Base-by-base conservation (phyloP, 2,329 filamentous ascomycete genomes). In the Camillea tinctor region DNA sequence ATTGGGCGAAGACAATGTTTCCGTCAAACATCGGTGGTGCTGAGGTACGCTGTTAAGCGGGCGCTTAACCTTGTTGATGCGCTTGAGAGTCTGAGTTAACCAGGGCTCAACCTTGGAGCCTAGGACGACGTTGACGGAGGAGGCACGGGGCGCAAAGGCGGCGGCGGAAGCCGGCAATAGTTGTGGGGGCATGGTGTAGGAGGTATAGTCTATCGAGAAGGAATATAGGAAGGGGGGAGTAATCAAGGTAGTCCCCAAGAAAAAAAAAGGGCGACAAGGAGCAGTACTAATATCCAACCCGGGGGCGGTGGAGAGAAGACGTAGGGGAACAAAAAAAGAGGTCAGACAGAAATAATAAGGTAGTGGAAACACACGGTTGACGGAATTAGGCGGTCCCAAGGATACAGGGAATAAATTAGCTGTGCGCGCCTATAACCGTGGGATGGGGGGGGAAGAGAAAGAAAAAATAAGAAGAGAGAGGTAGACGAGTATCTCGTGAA, bases 31-130 rank as follows among this genome's bases (percentile, higher is more conserved):
- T 82, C 92, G 87, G 70, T 93, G 93, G 80, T 98, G 95, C 77
- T 99, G 95, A 60, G 92, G 89, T 54, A 97, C 91, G 76, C 91
- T 97, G 85, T 99, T 99, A 77, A 98, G 86, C 63, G 95, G 94
- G 70, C 95, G 91, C 86, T 98, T 99, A 71, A 97, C 88, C 69
- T 91, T 87, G 84, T 97, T 98, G 80, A 97, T 93, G 76, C 95
- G 89, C 85, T 98, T 98, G 72, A 99, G 84, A 11, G 93, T 97
- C 74, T 93, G 91, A 40, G 95, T 99, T 77, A 98, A 85, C 95
- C 95, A 99, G 61, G 93, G 91, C 80, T 97, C 93, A 72, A 96
- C 88, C 81, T 95, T 96, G 75, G 89, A 90, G 73, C 89, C 91
- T 71, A 99, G 83, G 62, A 99, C 95, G 69, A 99, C 92, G 75